Percentiles rank a stretch among this genome's conserved stretches.
These are phyloP conservation scores for Coemansia umbellata DNA, from an alignment of 192 early-diverging fungal genomes.

Conservation along the genomic window DNA sequence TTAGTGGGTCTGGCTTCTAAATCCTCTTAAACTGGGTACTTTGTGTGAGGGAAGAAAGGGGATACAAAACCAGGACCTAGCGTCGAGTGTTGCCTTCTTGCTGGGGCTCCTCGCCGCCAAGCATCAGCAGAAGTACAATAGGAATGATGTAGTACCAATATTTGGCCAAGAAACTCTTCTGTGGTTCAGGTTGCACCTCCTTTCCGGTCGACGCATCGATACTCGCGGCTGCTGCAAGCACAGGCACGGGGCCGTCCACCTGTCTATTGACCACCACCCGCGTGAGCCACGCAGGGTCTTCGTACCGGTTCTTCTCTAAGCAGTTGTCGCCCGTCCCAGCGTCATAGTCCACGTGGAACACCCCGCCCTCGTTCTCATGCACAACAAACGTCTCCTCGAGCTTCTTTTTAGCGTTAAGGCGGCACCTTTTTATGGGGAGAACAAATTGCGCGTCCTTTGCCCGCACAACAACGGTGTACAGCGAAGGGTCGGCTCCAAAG, in stretches of 20 bases:
- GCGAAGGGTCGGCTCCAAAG: not conserved
- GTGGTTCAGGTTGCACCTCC: slow-evolving; percentile 46
- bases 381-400: slow-evolving; percentile 41
- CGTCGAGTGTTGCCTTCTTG: slow-evolving; percentile 37
- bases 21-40: too few species aligned
- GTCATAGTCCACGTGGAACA: slow-evolving; percentile 38
- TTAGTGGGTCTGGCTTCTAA: too few species aligned
- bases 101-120: slow-evolving; percentile 44
- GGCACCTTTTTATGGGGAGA: slow-evolving; percentile 17
- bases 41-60: too few species aligned
- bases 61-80: too few species aligned
- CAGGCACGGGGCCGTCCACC: slow-evolving; percentile 18
- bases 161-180: slow-evolving; percentile 55
- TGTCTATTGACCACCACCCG: slow-evolving; percentile 21
- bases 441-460: slow-evolving; percentile 17
- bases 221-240: slow-evolving; percentile 20
- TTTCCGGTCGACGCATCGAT: slow-evolving; percentile 36
- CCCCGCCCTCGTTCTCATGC: slow-evolving; percentile 14
- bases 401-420: slow-evolving; percentile 14
- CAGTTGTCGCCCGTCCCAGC: slow-evolving; percentile 32
- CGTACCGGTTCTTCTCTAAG: not conserved
- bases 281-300: slow-evolving; percentile 6
- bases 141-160: slow-evolving; percentile 60
- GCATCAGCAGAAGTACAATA: slow-evolving; percentile 41
- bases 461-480: slow-evolving; percentile 24